Evolutionary conservation across 83 land plant species (phyloP), one percentile per base, ranked within the genome.

Genomic region (Thuja plicata): DNA sequence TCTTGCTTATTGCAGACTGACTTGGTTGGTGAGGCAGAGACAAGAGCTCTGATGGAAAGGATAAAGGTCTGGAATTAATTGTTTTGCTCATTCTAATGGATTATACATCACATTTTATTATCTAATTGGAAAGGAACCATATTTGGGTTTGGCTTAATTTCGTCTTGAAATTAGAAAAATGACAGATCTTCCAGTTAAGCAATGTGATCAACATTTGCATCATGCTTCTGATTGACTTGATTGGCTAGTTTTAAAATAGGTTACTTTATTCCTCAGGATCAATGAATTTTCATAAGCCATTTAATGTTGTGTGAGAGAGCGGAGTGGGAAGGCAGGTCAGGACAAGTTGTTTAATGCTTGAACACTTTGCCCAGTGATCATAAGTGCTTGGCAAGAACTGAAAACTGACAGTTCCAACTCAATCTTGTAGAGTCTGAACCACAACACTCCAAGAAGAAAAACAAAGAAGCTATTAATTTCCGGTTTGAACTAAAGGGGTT

Each of bases 1-100:
- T 21, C 41, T 55, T 34, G 74, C 30, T 30, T 86, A 3, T 46
- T 54, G 62, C 90, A 97, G 99, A 97, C 90, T 91, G 99, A 97
- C 91, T 93, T 97, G 88, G 99, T 97, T 89, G 91, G 91, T n/a
- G 98, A 97, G 87, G 85, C 87, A 89, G 90, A 95, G 43, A 45
- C 93, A 87, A 76, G 93, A 83, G 89, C 93, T 19, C 37, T 97
- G 80, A 90, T 95, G 37, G 90, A 94, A 80, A 92, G 92, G 55
- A 92, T 97, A 86, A 93, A 87, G 97, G 99, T 97, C 81, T 30
- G 92, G n/a, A 76, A 70, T 5, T 70, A 21, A 37, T 43, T 54
- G 15, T 76, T 66, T 13, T 48, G 15, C 9, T 57, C 43, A 43
- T 48, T 35, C 34, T 66, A n/a, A 24, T 71, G 40, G 13, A 19